Conservation (phyloP, 345 rosid species). For the Viola odorata region DNA sequence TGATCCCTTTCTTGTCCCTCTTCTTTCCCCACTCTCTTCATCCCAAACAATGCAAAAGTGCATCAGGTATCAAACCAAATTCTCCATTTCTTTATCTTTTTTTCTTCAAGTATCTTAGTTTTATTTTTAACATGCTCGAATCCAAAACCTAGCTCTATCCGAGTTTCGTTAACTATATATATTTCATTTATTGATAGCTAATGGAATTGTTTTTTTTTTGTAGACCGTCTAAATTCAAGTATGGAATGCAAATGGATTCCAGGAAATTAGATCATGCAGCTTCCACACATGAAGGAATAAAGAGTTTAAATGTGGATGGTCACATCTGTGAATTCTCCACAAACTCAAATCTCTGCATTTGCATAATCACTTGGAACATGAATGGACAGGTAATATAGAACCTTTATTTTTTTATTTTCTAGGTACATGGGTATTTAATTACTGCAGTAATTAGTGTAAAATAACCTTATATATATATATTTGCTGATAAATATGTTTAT, state of each 20-base stretch:
- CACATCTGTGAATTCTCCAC: conserved; percentile 37
- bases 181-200: too few species aligned
- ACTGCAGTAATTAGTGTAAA: not conserved
- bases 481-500: not conserved
- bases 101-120: not conserved
- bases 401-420: not conserved
- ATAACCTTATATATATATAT: not conserved
- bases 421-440: too few species aligned
- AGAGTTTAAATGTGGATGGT: conserved; percentile 32
- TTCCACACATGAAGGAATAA: conserved; percentile 40
- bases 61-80: too few species aligned
- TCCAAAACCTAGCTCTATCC: not conserved
- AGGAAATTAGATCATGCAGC: conserved; percentile 1
- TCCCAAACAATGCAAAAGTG: too few species aligned
- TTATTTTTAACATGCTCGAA: not conserved
- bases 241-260: conserved; percentile 20
- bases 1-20: not conserved
- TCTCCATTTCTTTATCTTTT: not conserved
- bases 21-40: not conserved
- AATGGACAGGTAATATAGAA: conserved; percentile 47
- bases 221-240: not conserved
- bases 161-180: not conserved
- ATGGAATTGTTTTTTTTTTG: not conserved
- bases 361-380: conserved; percentile 73
- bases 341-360: conserved; percentile 55